Conservation (phyloP, 768 basidiomycete genomes). For the Inosperma sp. region DNA sequence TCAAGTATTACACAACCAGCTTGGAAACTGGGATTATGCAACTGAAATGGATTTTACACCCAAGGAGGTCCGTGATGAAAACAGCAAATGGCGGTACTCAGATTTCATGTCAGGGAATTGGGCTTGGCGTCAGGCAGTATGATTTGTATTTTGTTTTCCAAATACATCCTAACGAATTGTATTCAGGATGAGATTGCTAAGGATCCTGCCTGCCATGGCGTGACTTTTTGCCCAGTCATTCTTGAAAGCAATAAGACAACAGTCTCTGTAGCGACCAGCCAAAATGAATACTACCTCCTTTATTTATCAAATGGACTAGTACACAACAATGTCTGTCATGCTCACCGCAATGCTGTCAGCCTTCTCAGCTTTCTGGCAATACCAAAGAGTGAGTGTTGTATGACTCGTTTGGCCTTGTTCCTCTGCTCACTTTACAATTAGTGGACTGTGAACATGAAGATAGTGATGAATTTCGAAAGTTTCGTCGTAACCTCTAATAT, state of each 20-base stretch:
- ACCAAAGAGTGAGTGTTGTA: conserved; percentile 17
- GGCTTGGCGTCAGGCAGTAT: conserved; percentile 38
- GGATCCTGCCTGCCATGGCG: conserved; percentile 21
- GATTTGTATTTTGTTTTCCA: conserved; percentile 10
- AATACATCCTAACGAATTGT: not conserved
- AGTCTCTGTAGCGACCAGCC: conserved; percentile 36
- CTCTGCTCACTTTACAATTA: not conserved
- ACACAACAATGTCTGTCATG: conserved; percentile 27
- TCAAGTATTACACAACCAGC: conserved; percentile 24
- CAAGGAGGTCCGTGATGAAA: conserved; percentile 21
- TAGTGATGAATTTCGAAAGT: conserved; percentile 22
- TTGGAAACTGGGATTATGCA: conserved; percentile 33
- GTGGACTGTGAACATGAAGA: conserved; percentile 11
- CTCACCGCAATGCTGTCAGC: conserved; percentile 25
- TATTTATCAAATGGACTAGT: conserved; percentile 32
- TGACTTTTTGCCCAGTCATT: conserved; percentile 31
- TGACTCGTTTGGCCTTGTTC: not conserved
- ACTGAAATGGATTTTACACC: conserved; percentile 32
- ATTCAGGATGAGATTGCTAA: conserved; percentile 28
- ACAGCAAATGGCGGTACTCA: conserved; percentile 24
- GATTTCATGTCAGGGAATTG: conserved; percentile 43
- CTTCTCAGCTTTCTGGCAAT: conserved; percentile 25
- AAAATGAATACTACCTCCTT: conserved; percentile 36
- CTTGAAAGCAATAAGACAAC: conserved; percentile 38
- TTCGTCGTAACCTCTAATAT: conserved; percentile 30